Percentiles rank a stretch among this genome's conserved stretches.
Evolutionary conservation across 495 filamentous ascomycete species (phyloP).

Genomic region (Penicillium bovifimosum): DNA sequence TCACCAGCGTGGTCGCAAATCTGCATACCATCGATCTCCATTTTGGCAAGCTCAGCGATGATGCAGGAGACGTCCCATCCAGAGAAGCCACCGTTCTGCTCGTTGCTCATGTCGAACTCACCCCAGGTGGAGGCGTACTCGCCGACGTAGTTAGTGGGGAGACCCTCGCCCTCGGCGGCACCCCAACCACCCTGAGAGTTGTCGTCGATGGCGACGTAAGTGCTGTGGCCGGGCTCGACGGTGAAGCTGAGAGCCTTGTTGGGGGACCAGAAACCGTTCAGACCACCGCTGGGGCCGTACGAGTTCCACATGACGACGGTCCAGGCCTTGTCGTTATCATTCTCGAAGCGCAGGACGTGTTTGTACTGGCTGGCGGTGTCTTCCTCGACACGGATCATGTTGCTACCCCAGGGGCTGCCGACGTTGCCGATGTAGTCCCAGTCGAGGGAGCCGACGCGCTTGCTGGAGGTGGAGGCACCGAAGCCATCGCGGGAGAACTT

Average conservation of each 20-base stretch:
- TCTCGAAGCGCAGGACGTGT: conserved; percentile 44
- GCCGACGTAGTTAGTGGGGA: conserved; percentile 27
- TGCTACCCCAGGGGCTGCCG: conserved; percentile 49
- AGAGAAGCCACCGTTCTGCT: conserved; percentile 40
- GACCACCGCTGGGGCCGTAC: conserved; percentile 31
- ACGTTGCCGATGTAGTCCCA: conserved; percentile 40
- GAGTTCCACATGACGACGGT: conserved; percentile 52
- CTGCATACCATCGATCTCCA: conserved; percentile 36
- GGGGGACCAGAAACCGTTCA: conserved; percentile 38
- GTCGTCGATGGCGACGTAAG: conserved; percentile 44
- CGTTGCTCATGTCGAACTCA: conserved; percentile 50
- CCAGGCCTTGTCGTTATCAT: conserved; percentile 33
- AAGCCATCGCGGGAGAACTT: conserved; percentile 28
- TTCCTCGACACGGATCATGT: conserved; percentile 43
- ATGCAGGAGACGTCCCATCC: conserved; percentile 55
- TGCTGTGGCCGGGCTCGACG: conserved; percentile 33
- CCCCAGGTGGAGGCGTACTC: conserved; percentile 46
- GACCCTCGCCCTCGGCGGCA: conserved; percentile 28
- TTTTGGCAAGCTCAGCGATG: conserved; percentile 28
- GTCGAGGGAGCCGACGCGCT: conserved; percentile 13
- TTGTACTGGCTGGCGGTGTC: conserved; percentile 35
- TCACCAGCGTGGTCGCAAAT: conserved; percentile 32
- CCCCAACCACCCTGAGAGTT: conserved; percentile 41
- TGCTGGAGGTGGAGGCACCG: conserved; percentile 20
- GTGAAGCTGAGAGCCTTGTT: conserved; percentile 38